phyloP scores from a whole-genome alignment of 73 alveolate species.

The Urostyla sp. region DNA sequence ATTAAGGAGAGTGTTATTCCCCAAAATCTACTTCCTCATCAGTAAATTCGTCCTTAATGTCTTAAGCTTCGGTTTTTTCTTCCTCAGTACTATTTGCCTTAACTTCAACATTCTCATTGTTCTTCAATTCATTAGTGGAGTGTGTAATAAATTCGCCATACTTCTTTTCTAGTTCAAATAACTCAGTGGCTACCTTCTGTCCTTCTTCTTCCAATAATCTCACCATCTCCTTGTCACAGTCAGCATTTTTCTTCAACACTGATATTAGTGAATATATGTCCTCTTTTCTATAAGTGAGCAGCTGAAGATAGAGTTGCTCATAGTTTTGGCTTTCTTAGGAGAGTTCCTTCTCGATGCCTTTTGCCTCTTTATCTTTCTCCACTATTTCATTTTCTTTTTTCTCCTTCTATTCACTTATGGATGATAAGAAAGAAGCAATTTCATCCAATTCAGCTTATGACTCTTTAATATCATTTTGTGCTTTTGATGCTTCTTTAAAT shows the following conservation, averaged over 20 bases:
- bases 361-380: slow-evolving; percentile 20
- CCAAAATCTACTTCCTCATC: background rate
- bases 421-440: slow-evolving; percentile 1
- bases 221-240: slow-evolving; percentile 22
- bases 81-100: background rate
- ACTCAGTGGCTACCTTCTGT: slow-evolving; percentile 25
- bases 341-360: background rate
- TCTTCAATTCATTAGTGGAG: slow-evolving; percentile 12
- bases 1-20: too few relatives aligned
- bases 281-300: slow-evolving; percentile 45
- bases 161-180: slow-evolving; percentile 53
- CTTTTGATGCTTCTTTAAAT: slow-evolving; percentile 54
- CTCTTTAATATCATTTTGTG: slow-evolving; percentile 48
- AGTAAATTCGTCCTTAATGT: background rate
- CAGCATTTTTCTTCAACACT: background rate
- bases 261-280: slow-evolving; percentile 37
- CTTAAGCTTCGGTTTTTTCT: background rate
- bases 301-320: slow-evolving; percentile 24
- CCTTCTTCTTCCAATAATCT: slow-evolving; percentile 17
- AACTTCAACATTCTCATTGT: background rate
- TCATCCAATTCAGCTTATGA: background rate
- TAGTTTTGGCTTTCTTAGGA: background rate
- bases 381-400: background rate
- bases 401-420: slow-evolving; percentile 1
- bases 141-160: slow-evolving; percentile 27